Evolutionary conservation across 257 asterid species (phyloP), one percentile per base, ranked within the genome.

Genomic region (Nicotiana noctiflora): DNA sequence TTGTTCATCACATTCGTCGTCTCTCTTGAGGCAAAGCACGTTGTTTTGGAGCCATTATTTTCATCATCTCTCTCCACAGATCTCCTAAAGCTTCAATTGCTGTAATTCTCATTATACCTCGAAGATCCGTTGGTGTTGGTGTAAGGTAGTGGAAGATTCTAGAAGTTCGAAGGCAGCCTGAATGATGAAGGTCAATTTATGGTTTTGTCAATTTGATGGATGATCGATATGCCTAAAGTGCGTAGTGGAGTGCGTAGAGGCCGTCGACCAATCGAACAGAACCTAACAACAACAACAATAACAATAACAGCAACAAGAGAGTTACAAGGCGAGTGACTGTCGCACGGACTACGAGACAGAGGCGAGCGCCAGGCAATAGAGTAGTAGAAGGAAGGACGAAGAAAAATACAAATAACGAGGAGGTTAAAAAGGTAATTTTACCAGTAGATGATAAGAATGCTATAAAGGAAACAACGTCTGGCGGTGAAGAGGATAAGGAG

Each of bases 221-320:
- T 86, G 88, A 82, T 81, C 82, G 86, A 76, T 86, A 86, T 86
- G 89, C 90, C 90, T 89, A 89, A 85, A 85, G 84, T 83, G 89
- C 90, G 92, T 82, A 84, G 89, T 84, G 91, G 88, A 82, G 88
- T 63, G 78, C 85, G 89, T 79, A 63, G 85, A 85, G 90, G 90
- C 85, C 89, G 90, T 81, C 84, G 80, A 49, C 84, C 81, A 31
- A 67, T 79, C 7, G 40, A 72, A 70, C 75, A 4, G 80, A 74
- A 75, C 79, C 51, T 53, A n/a, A n/a, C n/a, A 72, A 70, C 11
- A 32, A 76, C 65, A 61, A 56, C 53, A 80, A 29, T 8, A 82
- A 62, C 51, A 59, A 37, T 18, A 37, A 77, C 29, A 53, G 46
- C 2, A 60, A 60, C 8, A 82, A 44, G 78, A 72, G 60, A 32